Evolutionary conservation across 208 protist genomes (phyloP).

Genomic region (Tritrichomonas foetus): DNA sequence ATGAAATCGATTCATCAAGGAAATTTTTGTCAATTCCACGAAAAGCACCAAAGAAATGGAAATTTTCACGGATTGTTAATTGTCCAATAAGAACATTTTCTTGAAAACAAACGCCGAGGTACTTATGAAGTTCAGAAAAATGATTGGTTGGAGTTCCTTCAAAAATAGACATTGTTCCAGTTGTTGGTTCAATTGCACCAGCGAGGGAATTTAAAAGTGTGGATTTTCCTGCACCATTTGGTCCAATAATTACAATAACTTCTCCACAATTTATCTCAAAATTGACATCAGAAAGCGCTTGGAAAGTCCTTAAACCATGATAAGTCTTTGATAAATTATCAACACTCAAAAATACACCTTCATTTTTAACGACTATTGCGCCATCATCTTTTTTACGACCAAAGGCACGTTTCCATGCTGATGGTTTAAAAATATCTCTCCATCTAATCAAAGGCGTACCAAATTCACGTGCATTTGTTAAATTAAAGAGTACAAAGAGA

Average conservation of each 20-base stretch:
- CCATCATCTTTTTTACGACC: background rate
- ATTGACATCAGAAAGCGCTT: background rate
- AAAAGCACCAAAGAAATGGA: background rate
- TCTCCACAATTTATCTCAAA: conserved; percentile 19
- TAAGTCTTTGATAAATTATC: background rate
- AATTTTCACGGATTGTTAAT: conserved; percentile 18
- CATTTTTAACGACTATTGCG: background rate
- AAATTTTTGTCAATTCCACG: background rate
- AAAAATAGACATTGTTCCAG: background rate
- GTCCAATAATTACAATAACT: conserved; percentile 27
- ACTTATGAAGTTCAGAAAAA: background rate
- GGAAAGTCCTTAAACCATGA: background rate
- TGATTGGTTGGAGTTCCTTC: background rate
- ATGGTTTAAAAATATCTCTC: background rate
- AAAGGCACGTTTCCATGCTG: background rate
- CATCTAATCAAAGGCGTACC: background rate
- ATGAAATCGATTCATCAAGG: background rate
- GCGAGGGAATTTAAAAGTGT: background rate
- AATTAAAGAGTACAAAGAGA: background rate
- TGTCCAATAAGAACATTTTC: background rate
- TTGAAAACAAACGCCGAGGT: conserved; percentile 20
- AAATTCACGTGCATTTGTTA: background rate
- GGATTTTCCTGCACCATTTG: conserved; percentile 34
- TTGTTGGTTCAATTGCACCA: background rate
- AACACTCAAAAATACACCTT: background rate